Conservation (phyloP, 23 red algal species). For the Gracilariopsis chorda region DNA sequence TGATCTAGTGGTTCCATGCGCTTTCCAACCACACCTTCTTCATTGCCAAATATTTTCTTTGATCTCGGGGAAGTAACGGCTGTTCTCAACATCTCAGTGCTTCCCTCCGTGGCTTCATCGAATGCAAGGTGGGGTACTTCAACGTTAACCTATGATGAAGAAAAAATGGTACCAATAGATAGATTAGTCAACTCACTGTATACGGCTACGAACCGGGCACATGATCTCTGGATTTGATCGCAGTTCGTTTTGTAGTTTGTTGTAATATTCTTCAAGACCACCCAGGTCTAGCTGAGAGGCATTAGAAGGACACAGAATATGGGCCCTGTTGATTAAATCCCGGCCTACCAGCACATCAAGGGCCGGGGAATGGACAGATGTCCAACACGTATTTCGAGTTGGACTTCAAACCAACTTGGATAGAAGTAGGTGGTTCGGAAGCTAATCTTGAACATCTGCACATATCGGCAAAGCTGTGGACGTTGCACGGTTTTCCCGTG, state of each 20-base stretch:
- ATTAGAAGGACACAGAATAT: slow-evolving; percentile 54
- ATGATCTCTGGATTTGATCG: slow-evolving; percentile 51
- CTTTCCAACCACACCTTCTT: neutral
- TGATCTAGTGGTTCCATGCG: slow-evolving; percentile 49
- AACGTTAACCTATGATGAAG: slow-evolving; percentile 68
- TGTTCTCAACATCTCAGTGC: neutral
- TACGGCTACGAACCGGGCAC: slow-evolving; percentile 58
- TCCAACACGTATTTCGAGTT: slow-evolving; percentile 59
- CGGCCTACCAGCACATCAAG: slow-evolving; percentile 63
- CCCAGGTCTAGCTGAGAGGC: slow-evolving; percentile 49
- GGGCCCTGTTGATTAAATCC: slow-evolving; percentile 58
- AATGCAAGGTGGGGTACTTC: slow-evolving; percentile 68
- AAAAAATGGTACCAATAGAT: slow-evolving; percentile 68
- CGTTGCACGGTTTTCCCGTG: slow-evolving; percentile 60
- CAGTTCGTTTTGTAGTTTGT: slow-evolving; percentile 61
- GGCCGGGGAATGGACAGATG: slow-evolving; percentile 57
- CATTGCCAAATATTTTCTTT: neutral
- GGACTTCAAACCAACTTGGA: slow-evolving; percentile 68
- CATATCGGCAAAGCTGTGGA: slow-evolving; percentile 21
- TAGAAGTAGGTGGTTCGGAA: slow-evolving; percentile 30
- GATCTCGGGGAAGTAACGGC: neutral
- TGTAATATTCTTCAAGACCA: slow-evolving; percentile 57
- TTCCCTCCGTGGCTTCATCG: slow-evolving; percentile 51
- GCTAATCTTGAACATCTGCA: slow-evolving; percentile 40
- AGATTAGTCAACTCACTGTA: slow-evolving; percentile 67